Evolutionary conservation across 345 rosid species (phyloP), one percentile per base, ranked within the genome.

Genomic region (Salix koriyanagi): DNA sequence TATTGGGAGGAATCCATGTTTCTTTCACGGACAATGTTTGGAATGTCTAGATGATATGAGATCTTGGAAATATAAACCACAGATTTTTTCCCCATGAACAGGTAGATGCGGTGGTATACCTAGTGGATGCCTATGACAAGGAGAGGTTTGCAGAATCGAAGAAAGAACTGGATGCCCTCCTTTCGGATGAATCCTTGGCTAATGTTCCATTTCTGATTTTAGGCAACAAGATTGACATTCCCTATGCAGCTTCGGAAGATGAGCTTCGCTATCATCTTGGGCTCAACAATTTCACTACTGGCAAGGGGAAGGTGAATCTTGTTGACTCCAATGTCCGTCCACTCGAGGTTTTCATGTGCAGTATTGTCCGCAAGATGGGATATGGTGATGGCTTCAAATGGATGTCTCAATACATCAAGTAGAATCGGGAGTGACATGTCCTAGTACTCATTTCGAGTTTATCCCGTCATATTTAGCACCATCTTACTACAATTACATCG

Each of bases 341-440:
- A 16, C 85, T 89, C 0, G 88, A 87, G 74, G 89, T 89, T 70
- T 89, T 87, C 81, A 89, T 89, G 92, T 89, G 92, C 84, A 87
- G 89, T 78, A 87, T 89, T 0, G 88, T 89, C 50, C 87, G 90
- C 56, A 89, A 85, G 85, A 89, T 89, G 90, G 92, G 90, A 30
- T 89, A 89, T 34, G 90, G 92, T 0, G 90, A 89, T 26, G 92
- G 92, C 73, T 89, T 89, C 88, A 84, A 85, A 83, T 87, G 92
- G 90, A 79, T 87, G 67, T 89, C 90, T n/a, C 92, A 89, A 30
- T 87, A 89, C 72, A 87, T 89, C 85, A 89, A 89, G 73, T 89
- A 89, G 88, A 76, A 75, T 23, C n/a, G 19, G 30, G 61, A 44
- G 46, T 13, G 19, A 48, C 44, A 23, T 64, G 72, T 73, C 79